A percentile compares a stretch with the other conserved stretches of the same genome.
These are phyloP conservation scores for Cercospora zeae-maydis DNA, from an alignment of 2,329 filamentous ascomycete genomes.

Conservation along the genomic window DNA sequence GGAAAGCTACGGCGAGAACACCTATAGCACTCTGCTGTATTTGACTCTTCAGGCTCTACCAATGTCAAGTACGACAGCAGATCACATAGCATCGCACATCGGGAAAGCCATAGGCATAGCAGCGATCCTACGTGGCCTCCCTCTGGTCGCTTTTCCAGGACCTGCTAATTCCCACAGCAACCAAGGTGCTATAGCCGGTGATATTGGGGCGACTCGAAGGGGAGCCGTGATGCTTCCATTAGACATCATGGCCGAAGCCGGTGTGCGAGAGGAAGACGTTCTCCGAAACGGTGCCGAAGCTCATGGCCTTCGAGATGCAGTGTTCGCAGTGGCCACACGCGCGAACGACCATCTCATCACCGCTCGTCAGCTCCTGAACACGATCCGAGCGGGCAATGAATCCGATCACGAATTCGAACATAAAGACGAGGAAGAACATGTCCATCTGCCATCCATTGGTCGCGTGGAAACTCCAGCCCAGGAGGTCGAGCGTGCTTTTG, in stretches of 20 bases:
- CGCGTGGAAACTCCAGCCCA: slow-evolving; percentile 39
- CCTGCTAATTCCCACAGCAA: slow-evolving; percentile 56
- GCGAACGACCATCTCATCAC: slow-evolving; percentile 96
- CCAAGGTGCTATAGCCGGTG: slow-evolving; percentile 41
- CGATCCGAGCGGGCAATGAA: slow-evolving; percentile 67
- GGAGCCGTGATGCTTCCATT: slow-evolving; percentile 75
- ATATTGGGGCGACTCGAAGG: slow-evolving; percentile 47
- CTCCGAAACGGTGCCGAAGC: slow-evolving; percentile 77
- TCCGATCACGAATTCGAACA: slow-evolving; percentile 89
- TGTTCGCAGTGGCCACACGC: slow-evolving; percentile 87
- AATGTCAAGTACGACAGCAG: slow-evolving; percentile 75
- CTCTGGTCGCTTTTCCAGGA: slow-evolving; percentile 76
- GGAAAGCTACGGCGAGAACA: slow-evolving; percentile 89
- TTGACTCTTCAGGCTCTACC: slow-evolving; percentile 76
- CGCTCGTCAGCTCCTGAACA: slow-evolving; percentile 83
- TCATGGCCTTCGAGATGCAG: slow-evolving; percentile 76
- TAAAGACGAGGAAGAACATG: slow-evolving; percentile 67
- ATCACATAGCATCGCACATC: slow-evolving; percentile 91
- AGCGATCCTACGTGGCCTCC: slow-evolving; percentile 80
- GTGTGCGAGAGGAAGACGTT: slow-evolving; percentile 83
- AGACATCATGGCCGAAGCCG: slow-evolving; percentile 80
- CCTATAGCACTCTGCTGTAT: slow-evolving; percentile 90
- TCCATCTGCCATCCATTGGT: slow-evolving; percentile 41
- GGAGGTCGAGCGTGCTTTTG: slow-evolving; percentile 67
- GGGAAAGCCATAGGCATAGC: slow-evolving; percentile 90